Percentiles rank a stretch among this genome's conserved stretches.
These are phyloP conservation scores for Wallacemonas sp. DNA, from an alignment of 208 protist species.

Conservation along the genomic window DNA sequence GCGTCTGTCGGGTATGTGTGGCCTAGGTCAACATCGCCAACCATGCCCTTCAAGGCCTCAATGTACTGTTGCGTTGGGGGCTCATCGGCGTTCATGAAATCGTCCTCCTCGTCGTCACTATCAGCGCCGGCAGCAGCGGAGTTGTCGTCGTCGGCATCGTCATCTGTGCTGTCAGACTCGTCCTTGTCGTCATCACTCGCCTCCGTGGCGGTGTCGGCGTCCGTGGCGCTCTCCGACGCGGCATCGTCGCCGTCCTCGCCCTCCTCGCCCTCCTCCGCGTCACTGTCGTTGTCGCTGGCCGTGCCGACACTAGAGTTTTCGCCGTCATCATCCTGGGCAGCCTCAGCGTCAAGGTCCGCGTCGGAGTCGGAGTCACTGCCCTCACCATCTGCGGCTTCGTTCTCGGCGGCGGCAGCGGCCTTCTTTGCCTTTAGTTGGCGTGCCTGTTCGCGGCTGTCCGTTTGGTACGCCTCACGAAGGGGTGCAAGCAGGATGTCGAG, in stretches of 20 bases:
- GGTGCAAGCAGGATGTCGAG: conserved; percentile 75
- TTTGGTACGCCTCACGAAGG: conserved; percentile 82
- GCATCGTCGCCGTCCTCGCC: conserved; percentile 16
- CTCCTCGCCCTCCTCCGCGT: conserved; percentile 14
- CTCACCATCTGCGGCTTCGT: conserved; percentile 32
- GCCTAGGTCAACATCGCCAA: conserved; percentile 81
- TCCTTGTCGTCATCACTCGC: conserved; percentile 18
- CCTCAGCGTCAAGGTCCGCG: conserved; percentile 14
- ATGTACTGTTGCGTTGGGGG: conserved; percentile 86
- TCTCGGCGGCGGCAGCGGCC: conserved; percentile 26
- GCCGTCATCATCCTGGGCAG: conserved; percentile 1
- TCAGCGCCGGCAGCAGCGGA: background rate
- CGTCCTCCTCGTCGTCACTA: conserved; percentile 18
- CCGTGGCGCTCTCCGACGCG: conserved; percentile 13
- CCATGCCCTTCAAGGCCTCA: conserved; percentile 79
- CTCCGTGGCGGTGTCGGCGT: conserved; percentile 16
- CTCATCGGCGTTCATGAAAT: conserved; percentile 67
- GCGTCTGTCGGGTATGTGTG: conserved; percentile 79
- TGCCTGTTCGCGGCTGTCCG: conserved; percentile 73
- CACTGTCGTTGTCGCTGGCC: conserved; percentile 4
- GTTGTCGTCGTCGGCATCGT: conserved; percentile 2
- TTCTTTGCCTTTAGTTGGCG: conserved; percentile 60
- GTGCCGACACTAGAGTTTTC: conserved; percentile 11
- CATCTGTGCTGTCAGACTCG: conserved; percentile 9
- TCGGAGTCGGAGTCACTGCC: conserved; percentile 1